Evolutionary conservation across 1,284 basidiomycete genomes (phyloP), one percentile per base, ranked within the genome.

Genomic region (Boletus semigastroideus): DNA sequence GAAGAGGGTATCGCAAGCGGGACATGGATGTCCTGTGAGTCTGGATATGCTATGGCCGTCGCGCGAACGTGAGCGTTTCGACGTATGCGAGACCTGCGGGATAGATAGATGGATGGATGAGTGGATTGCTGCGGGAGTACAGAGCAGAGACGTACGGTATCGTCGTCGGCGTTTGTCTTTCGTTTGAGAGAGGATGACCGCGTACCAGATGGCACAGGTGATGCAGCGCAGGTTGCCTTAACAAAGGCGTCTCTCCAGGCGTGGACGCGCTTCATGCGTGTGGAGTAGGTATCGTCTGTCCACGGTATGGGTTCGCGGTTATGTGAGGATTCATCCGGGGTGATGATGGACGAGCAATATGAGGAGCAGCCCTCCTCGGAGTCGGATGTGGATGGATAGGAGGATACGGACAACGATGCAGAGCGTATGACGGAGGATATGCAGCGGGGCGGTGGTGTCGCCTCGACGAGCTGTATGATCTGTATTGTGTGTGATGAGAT

Each of bases 381-480:
- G 8, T 63, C 61, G 0, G 68, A 72, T 7, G 72, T 72, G 38
- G 74, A 74, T 1, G 68, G 67, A 22, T 59, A 72, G 2, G 74
- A 76, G 0, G 69, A 72, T 12, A 57, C 59, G 4, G 67, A 69
- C 8, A 72, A 75, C 0, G 73, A 72, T 34, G 66, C 71, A 20
- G 75, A 74, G 36, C 71, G 65, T 45, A 76, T 68, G 57, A 76
- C 73, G 47, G 75, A 72, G 40, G 74, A 64, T 36, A 78, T 73
- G 40, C 67, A 53, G 41, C 53, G 63, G 0, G 82, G 78, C 0
- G 85, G 84, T 2, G 83, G 74, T 0, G 82, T 65, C 5, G 78
- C 82, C 64, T 89, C 86, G 45, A 82, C 80, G 70, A 89, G 86
- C 69, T 87, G 78, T 52, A 88, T 89, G 72, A 88, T 82, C 69